Evolutionary conservation across 2,329 filamentous ascomycete genomes (phyloP).

Genomic region (Colletotrichum tabaci): DNA sequence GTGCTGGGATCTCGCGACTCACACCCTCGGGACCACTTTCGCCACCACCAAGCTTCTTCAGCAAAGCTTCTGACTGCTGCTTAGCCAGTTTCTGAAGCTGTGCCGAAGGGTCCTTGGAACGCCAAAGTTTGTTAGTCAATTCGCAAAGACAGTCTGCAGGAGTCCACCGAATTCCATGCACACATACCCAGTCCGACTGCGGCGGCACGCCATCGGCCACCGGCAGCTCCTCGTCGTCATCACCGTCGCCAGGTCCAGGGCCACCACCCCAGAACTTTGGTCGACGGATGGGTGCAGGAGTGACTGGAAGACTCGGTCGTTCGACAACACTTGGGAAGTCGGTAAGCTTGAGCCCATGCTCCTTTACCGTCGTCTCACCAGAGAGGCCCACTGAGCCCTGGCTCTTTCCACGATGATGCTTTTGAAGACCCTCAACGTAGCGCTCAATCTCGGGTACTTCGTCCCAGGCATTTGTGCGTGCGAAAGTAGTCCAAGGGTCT

Average conservation of each 20-base stretch:
- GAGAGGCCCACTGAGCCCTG: slow-evolving; percentile 45
- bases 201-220: slow-evolving; percentile 86
- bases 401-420: slow-evolving; percentile 63
- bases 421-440: slow-evolving; percentile 85
- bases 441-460: slow-evolving; percentile 88
- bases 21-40: slow-evolving; percentile 48
- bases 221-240: slow-evolving; percentile 74
- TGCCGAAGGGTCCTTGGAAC: slow-evolving; percentile 76
- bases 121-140: slow-evolving; percentile 66
- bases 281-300: slow-evolving; percentile 83
- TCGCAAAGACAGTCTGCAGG: slow-evolving; percentile 69
- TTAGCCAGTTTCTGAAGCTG: slow-evolving; percentile 80
- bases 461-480: slow-evolving; percentile 93
- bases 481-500: slow-evolving; percentile 80
- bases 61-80: slow-evolving; percentile 75
- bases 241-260: slow-evolving; percentile 61
- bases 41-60: slow-evolving; percentile 64
- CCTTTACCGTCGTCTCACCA: slow-evolving; percentile 46
- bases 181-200: slow-evolving; percentile 96
- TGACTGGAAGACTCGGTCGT: slow-evolving; percentile 90
- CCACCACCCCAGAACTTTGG: slow-evolving; percentile 76
- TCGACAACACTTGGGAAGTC: slow-evolving; percentile 90
- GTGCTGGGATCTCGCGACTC: slow-evolving; percentile 62
- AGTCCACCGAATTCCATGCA: slow-evolving; percentile 66
- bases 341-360: slow-evolving; percentile 76